Conservation (phyloP, 768 basidiomycete genomes). For the Lentinula aciculospora region DNA sequence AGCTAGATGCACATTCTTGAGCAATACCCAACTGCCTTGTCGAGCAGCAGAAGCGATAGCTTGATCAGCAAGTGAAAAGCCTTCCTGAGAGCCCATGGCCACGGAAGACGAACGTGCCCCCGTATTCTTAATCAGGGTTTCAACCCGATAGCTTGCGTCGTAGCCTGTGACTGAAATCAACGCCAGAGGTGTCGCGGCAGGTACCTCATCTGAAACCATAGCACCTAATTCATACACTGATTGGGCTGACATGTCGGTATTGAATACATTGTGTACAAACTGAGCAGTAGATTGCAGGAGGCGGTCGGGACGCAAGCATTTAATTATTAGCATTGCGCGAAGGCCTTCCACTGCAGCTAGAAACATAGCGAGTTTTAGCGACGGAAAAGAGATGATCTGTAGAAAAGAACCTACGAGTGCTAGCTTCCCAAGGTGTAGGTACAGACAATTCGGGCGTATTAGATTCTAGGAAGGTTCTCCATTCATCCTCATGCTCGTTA, state of each 20-base stretch:
- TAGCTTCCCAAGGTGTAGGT: slow-evolving; percentile 75
- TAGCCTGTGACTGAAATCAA: slow-evolving; percentile 93
- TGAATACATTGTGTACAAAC: slow-evolving; percentile 75
- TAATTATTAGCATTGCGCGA: slow-evolving; percentile 73
- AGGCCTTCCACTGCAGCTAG: slow-evolving; percentile 70
- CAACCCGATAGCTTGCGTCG: slow-evolving; percentile 96
- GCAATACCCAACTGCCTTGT: slow-evolving; percentile 91
- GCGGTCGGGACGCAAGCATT: slow-evolving; percentile 91
- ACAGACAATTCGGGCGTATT: slow-evolving; percentile 59
- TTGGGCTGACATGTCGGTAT: slow-evolving; percentile 69
- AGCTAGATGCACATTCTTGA: slow-evolving; percentile 96
- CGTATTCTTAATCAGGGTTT: slow-evolving; percentile 76
- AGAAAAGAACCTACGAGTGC: slow-evolving; percentile 55
- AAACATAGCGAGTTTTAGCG: slow-evolving; percentile 12
- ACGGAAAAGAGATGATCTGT: neutral
- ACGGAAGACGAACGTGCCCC: slow-evolving; percentile 80
- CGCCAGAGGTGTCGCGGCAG: slow-evolving; percentile 78
- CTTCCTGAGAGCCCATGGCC: slow-evolving; percentile 98
- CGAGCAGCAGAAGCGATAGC: slow-evolving; percentile 90
- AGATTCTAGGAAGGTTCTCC: slow-evolving; percentile 69
- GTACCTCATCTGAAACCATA: slow-evolving; percentile 78
- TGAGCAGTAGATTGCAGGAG: slow-evolving; percentile 75
- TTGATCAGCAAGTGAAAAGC: slow-evolving; percentile 93
- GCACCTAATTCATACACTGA: slow-evolving; percentile 69
- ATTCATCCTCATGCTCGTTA: slow-evolving; percentile 53